A percentile compares a stretch with the other conserved stretches of the same genome.
These are phyloP conservation scores for Mycena belliarum DNA, from an alignment of 768 basidiomycete species.

Conservation along the genomic window DNA sequence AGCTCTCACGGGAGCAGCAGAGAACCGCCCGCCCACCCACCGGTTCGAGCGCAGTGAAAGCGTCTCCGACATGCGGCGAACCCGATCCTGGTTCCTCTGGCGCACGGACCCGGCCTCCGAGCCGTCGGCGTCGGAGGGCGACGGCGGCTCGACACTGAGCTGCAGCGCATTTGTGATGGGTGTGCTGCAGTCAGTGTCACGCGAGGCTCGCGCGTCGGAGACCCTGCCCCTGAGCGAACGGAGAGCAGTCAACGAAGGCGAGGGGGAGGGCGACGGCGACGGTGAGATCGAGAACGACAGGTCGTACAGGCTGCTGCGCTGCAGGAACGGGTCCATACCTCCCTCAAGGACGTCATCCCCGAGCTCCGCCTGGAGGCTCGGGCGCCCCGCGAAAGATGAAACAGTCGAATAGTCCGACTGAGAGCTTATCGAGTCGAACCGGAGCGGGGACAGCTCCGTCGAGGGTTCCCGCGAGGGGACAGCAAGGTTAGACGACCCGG, in stretches of 20 bases:
- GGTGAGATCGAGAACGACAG: slow-evolving; percentile 44
- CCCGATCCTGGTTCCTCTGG: slow-evolving; percentile 29
- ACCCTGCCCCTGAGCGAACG: slow-evolving; percentile 10
- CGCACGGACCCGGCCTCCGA: slow-evolving; percentile 2
- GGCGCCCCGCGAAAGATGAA: slow-evolving; percentile 25
- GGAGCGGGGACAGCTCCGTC: slow-evolving; percentile 37
- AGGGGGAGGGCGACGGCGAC: no score
- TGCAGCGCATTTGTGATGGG: slow-evolving; percentile 28
- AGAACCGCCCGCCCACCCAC: slow-evolving; percentile 60
- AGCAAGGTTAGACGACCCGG: slow-evolving; percentile 28
- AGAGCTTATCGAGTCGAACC: slow-evolving; percentile 27
- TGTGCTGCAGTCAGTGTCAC: not conserved
- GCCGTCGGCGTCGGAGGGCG: slow-evolving; percentile 27
- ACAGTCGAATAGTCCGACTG: slow-evolving; percentile 19
- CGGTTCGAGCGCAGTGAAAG: slow-evolving; percentile 58
- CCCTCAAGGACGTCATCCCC: slow-evolving; percentile 46
- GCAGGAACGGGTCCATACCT: slow-evolving; percentile 32
- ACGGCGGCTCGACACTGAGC: slow-evolving; percentile 45
- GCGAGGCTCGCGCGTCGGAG: not conserved
- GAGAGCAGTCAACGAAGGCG: slow-evolving; percentile 35
- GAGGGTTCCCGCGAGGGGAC: slow-evolving; percentile 31
- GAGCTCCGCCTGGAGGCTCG: slow-evolving; percentile 59
- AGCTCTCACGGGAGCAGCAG: not conserved
- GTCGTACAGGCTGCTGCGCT: slow-evolving; percentile 56
- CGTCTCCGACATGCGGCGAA: slow-evolving; percentile 48